phyloP scores from a whole-genome alignment of 331 rosid genomes.

The Malus hybrid region DNA sequence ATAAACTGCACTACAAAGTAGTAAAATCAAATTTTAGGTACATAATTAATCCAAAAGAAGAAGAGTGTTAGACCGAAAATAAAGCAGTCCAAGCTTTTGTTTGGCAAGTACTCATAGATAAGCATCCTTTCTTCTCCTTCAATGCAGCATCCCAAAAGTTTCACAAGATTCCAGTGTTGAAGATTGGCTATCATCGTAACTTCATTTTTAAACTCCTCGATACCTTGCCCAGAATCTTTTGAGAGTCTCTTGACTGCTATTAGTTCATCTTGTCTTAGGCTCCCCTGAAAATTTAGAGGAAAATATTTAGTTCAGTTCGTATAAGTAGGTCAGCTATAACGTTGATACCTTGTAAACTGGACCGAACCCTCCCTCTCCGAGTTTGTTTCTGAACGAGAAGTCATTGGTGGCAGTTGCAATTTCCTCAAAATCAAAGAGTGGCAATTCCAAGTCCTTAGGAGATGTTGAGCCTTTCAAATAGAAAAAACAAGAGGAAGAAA shows the following conservation, averaged over 20 bases:
- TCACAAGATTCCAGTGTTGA: conserved; percentile 48
- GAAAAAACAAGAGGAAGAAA: background rate
- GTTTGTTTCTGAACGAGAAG: background rate
- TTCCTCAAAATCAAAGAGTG: conserved; percentile 8
- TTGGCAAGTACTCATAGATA: background rate
- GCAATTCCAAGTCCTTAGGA: conserved; percentile 2
- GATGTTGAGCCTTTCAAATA: background rate
- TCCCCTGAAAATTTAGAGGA: conserved; percentile 1
- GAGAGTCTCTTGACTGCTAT: conserved; percentile 24
- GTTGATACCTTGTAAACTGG: conserved; percentile 15
- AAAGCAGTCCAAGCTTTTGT: background rate
- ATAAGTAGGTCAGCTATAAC: background rate
- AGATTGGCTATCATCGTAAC: conserved; percentile 36
- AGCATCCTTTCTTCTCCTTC: conserved; percentile 10
- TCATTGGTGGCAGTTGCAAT: conserved; percentile 10
- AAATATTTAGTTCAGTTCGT: too few relatives aligned
- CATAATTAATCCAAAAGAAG: background rate
- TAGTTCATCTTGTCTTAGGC: background rate
- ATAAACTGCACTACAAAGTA: background rate
- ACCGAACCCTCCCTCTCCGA: conserved; percentile 23
- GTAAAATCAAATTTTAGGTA: too few relatives aligned
- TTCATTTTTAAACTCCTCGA: background rate
- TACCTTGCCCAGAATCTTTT: conserved; percentile 16
- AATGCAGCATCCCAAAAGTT: conserved; percentile 24
- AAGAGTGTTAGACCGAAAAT: background rate